These are phyloP conservation scores for Leccinum huronense DNA, from an alignment of 1,284 basidiomycete species.

Conservation along the genomic window DNA sequence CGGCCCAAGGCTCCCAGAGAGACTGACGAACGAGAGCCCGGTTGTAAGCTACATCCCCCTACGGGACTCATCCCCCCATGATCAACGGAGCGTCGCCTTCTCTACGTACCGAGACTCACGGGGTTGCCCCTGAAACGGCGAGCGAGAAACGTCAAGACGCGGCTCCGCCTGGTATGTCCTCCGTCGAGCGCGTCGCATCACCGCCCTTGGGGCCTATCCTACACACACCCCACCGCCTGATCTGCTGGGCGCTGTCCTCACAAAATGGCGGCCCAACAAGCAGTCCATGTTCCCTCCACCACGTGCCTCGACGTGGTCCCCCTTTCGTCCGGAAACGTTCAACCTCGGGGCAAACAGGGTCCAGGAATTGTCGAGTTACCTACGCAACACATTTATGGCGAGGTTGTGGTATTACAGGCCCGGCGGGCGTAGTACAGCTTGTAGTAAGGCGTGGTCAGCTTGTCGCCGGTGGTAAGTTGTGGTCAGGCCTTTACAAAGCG, in stretches of 20 bases:
- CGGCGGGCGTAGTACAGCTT: too few species aligned
- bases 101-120: not conserved
- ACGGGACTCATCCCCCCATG: not conserved
- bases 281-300: conserved; percentile 19
- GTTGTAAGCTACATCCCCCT: not conserved
- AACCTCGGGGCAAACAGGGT: too few species aligned
- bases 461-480: too few species aligned
- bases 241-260: not conserved
- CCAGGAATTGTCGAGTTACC: too few species aligned
- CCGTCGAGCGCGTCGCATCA: conserved; percentile 7
- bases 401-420: too few species aligned
- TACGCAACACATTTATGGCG: too few species aligned
- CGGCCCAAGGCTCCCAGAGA: not conserved
- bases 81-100: not conserved
- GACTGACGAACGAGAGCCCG: not conserved
- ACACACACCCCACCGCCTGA: not conserved
- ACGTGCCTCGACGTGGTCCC: conserved; percentile 24
- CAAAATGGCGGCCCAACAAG: conserved; percentile 2
- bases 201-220: not conserved
- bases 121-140: not conserved
- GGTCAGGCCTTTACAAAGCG: too few species aligned
- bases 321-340: conserved; percentile 19
- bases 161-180: conserved; percentile 1
- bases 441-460: too few species aligned
- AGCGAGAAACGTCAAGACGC: not conserved